phyloP scores from a whole-genome alignment of 2,329 filamentous ascomycete genomes.

The Ploettnerulaceae sp. region DNA sequence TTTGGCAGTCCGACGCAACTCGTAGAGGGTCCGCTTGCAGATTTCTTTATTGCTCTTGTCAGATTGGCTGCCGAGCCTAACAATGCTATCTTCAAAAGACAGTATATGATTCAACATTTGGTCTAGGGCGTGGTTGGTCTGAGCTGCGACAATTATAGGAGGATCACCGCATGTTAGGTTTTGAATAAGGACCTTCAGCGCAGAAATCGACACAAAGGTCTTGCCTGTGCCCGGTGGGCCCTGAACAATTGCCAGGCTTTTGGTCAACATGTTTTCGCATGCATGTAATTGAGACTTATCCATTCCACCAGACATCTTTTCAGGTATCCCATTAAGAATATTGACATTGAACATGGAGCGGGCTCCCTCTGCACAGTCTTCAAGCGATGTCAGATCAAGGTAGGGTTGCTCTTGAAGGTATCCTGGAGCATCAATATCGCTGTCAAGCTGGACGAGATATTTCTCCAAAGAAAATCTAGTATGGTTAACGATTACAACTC shows the following conservation, averaged over 20 bases:
- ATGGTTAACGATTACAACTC: slow-evolving; percentile 3
- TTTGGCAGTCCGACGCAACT: slow-evolving; percentile 43
- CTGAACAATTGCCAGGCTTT: slow-evolving; percentile 70
- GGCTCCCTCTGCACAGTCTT: neutral
- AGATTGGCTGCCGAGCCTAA: slow-evolving; percentile 46
- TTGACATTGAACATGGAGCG: slow-evolving; percentile 43
- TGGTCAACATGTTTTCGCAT: slow-evolving; percentile 64
- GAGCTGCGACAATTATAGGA: slow-evolving; percentile 74
- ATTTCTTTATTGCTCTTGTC: slow-evolving; percentile 51
- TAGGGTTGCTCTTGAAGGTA: slow-evolving; percentile 48
- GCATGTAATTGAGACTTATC: slow-evolving; percentile 69
- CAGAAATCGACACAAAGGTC: slow-evolving; percentile 73
- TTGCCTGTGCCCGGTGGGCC: slow-evolving; percentile 76
- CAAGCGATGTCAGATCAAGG: slow-evolving; percentile 45
- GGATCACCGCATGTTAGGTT: slow-evolving; percentile 53
- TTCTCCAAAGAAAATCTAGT: slow-evolving; percentile 54
- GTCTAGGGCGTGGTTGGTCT: slow-evolving; percentile 88
- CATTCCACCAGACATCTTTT: slow-evolving; percentile 43
- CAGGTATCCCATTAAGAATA: slow-evolving; percentile 51
- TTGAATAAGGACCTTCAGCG: slow-evolving; percentile 59
- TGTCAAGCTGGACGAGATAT: slow-evolving; percentile 50
- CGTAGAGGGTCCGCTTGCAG: slow-evolving; percentile 60
- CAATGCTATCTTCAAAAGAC: slow-evolving; percentile 55
- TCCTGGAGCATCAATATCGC: slow-evolving; percentile 43
- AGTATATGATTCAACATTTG: slow-evolving; percentile 56